Base-by-base conservation (phyloP, 441 rosid genomes). In the Gossypium davidsonii region DNA sequence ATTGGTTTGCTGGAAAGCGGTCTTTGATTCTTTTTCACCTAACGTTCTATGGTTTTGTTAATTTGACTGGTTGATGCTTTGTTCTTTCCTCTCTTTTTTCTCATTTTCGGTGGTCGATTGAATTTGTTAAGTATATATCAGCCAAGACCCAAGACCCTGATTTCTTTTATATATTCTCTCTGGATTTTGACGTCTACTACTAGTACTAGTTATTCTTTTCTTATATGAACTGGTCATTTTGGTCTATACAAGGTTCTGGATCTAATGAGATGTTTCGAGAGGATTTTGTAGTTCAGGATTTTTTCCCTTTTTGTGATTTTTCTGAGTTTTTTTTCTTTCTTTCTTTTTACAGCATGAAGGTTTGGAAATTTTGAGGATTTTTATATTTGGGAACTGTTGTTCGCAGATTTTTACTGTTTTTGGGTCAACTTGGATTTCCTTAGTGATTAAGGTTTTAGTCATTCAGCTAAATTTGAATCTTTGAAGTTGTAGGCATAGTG, bases 1-100 rank as follows among this genome's bases (percentile, higher is more conserved):
- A 8, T 10, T 67, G 59, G n/a, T 67, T 25, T 2, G 70, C 21
- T 18, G 6, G 39, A 42, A 18, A n/a, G 15, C 11, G 48, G n/a
- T 63, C 12, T 34, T 0, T 55, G 31, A 62, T 34, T 21, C 18
- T 53, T 18, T 4, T 49, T 20, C 70, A 73, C 76, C 76, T 63
- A 64, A 39, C 56, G 2, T 73, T 73, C 76, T 37, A 21, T 23
- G 20, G 55, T 42, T 73, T 37, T 63, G 49, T 26, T 51, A 23
- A 52, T 64, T 65, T 73, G 71, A 73, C 71, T 58, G 71, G 71
- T 20, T 51, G 76, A 20, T 70, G 73, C 55, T 67, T 6, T 15
- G 31, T 28, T 59, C 44, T 72, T 23, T 31, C 28, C 61, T 6
- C 12, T 73, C 34, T 28, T 28, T 46, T 17, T 4, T 28, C 6